Evolutionary conservation across 116 monocot species (phyloP).

Genomic region (Zostera marina): DNA sequence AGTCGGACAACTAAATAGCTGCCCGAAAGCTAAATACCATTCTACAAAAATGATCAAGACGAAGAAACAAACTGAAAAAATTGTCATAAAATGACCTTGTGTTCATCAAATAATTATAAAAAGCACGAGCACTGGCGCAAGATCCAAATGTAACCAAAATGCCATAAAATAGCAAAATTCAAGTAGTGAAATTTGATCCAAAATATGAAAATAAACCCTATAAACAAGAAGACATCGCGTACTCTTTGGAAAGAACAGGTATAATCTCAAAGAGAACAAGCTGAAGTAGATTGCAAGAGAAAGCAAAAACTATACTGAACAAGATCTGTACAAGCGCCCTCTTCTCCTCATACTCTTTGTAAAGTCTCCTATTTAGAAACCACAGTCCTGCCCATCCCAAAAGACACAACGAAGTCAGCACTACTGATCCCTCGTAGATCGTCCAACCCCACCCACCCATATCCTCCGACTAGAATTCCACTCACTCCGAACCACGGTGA

Average conservation of each 20-base stretch:
- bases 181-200: no score
- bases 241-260: constrained; percentile 89
- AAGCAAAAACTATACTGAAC: constrained; percentile 88
- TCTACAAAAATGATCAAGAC: no score
- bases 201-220: not conserved
- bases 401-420: constrained; percentile 33
- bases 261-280: constrained; percentile 98
- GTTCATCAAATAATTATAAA: no score
- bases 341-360: constrained; percentile 99
- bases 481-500: not conserved
- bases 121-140: no score
- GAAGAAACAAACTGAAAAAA: no score
- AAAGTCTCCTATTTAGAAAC: constrained; percentile 85
- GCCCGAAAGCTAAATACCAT: no score
- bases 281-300: constrained; percentile 97
- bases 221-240: not conserved
- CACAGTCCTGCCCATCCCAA: constrained; percentile 92
- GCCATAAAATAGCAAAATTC: no score
- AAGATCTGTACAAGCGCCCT: constrained; percentile 89
- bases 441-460: constrained; percentile 54
- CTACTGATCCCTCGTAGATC: constrained; percentile 59
- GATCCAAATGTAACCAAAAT: no score
- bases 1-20: no score
- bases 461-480: not conserved
- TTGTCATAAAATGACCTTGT: no score